phyloP scores from a whole-genome alignment of 2,329 filamentous ascomycete species.

The Colletotrichum eleusines region DNA sequence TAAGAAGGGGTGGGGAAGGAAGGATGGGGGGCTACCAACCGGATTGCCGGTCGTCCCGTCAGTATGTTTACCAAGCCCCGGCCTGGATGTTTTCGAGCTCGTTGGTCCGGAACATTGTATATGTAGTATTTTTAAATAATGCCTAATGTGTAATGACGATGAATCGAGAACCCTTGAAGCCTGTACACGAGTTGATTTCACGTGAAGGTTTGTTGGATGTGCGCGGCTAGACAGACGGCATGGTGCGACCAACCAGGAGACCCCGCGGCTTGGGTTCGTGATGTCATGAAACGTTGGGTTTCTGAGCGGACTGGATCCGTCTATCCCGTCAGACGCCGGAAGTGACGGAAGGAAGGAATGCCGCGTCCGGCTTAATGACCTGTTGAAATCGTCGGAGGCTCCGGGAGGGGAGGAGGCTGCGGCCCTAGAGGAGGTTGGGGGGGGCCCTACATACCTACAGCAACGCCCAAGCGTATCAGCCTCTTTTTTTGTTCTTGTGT shows the following conservation, averaged over 20 bases:
- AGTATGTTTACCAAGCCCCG: background rate
- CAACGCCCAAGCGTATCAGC: background rate
- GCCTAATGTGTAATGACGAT: constrained; percentile 26
- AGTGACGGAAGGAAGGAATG: background rate
- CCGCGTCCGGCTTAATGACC: constrained; percentile 13
- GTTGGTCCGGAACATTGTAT: background rate
- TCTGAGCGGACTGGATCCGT: background rate
- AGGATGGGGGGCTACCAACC: background rate
- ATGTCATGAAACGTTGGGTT: constrained; percentile 9
- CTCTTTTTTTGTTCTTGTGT: background rate
- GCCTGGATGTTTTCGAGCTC: background rate
- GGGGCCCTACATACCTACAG: no score
- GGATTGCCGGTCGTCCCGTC: no score
- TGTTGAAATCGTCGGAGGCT: constrained; percentile 8
- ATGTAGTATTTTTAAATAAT: constrained; percentile 22
- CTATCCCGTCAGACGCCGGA: background rate
- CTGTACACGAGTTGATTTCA: background rate
- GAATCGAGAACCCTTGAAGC: background rate
- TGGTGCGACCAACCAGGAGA: background rate
- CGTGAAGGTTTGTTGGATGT: background rate
- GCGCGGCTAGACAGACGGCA: background rate
- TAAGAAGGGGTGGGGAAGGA: background rate
- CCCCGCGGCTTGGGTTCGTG: background rate
- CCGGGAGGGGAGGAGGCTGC: background rate
- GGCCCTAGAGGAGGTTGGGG: no score